Conservation (phyloP, 2,329 filamentous ascomycete species). For the Pseudogymnoascus sp. region DNA sequence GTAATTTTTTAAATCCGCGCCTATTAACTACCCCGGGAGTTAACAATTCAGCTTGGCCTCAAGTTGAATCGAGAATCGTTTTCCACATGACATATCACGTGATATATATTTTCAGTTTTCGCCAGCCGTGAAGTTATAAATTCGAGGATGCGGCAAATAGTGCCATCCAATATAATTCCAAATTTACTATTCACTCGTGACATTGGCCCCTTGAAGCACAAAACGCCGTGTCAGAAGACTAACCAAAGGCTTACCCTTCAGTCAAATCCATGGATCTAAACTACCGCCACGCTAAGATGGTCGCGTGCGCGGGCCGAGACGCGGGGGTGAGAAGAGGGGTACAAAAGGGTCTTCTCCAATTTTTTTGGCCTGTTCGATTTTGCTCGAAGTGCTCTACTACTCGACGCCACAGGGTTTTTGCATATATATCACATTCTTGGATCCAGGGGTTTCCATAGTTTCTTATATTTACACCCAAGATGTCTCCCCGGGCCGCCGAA, state of each 20-base stretch:
- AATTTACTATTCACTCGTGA: neutral
- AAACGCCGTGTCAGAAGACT: neutral
- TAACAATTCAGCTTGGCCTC: too few species aligned
- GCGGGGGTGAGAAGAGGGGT: neutral
- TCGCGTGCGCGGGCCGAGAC: slow-evolving; percentile 4
- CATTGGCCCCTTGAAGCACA: neutral
- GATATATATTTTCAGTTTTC: neutral
- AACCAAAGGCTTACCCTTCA: neutral
- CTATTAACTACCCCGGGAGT: too few species aligned
- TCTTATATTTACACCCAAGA: neutral
- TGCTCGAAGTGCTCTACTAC: neutral
- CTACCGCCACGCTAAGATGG: slow-evolving; percentile 2
- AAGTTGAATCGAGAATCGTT: too few species aligned
- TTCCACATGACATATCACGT: neutral
- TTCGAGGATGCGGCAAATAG: neutral
- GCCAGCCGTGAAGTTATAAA: neutral
- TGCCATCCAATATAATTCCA: neutral
- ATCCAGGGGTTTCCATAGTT: neutral
- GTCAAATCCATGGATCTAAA: neutral
- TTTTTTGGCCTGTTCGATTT: neutral
- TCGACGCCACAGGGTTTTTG: neutral
- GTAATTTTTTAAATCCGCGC: too few species aligned
- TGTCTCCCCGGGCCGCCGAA: neutral
- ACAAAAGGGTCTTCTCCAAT: slow-evolving; percentile 2
- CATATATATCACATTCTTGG: neutral